Conservation (phyloP, 371 early-diverging fungal species). For the Mortierella sp. region DNA sequence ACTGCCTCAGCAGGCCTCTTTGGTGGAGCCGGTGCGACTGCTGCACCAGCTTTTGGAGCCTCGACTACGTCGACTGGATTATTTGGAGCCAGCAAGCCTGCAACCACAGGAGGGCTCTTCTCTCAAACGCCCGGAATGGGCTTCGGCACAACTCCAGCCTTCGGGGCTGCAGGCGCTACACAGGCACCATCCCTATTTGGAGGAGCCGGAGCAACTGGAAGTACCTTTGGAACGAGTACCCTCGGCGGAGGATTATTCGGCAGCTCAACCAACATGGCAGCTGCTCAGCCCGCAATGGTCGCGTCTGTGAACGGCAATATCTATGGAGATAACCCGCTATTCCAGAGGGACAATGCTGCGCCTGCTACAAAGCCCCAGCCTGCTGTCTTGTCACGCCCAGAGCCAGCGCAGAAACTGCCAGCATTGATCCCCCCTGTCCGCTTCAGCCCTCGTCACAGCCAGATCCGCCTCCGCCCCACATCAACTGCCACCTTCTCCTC, state of each 20-base stretch:
- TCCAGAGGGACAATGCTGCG: constrained; percentile 61
- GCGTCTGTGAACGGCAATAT: constrained; percentile 86
- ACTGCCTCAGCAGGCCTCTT: constrained; percentile 46
- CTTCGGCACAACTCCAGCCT: constrained; percentile 34
- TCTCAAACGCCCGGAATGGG: constrained; percentile 24
- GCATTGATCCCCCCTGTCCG: constrained; percentile 65
- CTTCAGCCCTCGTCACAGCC: constrained; percentile 74
- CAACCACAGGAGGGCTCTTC: constrained; percentile 52
- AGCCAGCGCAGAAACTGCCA: constrained; percentile 64
- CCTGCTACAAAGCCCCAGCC: constrained; percentile 56
- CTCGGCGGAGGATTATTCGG: constrained; percentile 52
- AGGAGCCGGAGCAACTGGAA: constrained; percentile 16
- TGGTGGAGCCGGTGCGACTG: constrained; percentile 47
- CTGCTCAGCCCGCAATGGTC: constrained; percentile 59
- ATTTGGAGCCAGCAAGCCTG: constrained; percentile 43
- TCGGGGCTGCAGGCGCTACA: constrained; percentile 28
- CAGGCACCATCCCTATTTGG: constrained; percentile 36
- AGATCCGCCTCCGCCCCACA: constrained; percentile 79
- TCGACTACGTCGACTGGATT: constrained; percentile 30
- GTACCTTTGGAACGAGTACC: constrained; percentile 24
- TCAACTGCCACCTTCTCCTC: constrained; percentile 58
- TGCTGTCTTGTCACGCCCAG: constrained; percentile 57
- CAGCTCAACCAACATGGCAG: constrained; percentile 29
- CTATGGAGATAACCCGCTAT: constrained; percentile 87
- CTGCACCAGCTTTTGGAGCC: constrained; percentile 39